A percentile compares a stretch with the other conserved stretches of the same genome.
Conservation (phyloP, 805 yeast species). For the Saccharomycopsis guyanensis region DNA sequence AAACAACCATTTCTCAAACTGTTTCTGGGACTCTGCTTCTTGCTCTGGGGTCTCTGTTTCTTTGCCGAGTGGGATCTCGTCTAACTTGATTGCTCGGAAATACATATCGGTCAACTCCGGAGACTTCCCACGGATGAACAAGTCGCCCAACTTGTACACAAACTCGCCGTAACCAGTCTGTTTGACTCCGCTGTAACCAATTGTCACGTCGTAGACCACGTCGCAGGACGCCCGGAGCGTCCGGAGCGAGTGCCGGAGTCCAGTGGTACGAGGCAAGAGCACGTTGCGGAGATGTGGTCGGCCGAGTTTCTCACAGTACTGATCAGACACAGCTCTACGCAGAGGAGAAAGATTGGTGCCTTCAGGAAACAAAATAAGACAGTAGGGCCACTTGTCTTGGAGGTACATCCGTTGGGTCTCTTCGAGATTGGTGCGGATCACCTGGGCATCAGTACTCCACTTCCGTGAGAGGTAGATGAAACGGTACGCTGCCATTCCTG, state of each 20-base stretch:
- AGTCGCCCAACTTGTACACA: constrained; percentile 53
- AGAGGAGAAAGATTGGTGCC: constrained; percentile 78
- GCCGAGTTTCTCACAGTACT: constrained; percentile 47
- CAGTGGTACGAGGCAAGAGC: constrained; percentile 77
- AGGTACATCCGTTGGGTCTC: neutral
- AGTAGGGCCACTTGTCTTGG: constrained; percentile 43
- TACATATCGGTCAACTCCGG: constrained; percentile 63
- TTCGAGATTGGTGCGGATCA: constrained; percentile 18
- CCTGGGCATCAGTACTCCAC: constrained; percentile 70
- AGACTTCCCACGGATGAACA: constrained; percentile 62
- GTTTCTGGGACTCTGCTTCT: constrained; percentile 30
- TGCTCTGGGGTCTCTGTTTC: constrained; percentile 40
- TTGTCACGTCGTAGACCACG: constrained; percentile 71
- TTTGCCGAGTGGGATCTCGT: constrained; percentile 57
- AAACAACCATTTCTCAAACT: constrained; percentile 70
- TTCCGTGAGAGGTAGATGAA: constrained; percentile 78
- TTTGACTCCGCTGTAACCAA: constrained; percentile 70
- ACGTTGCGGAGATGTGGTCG: constrained; percentile 50
- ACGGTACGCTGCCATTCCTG: constrained; percentile 72
- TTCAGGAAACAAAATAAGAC: constrained; percentile 82
- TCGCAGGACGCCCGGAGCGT: constrained; percentile 46
- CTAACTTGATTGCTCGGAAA: constrained; percentile 47
- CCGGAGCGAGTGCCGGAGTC: constrained; percentile 59
- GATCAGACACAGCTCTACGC: constrained; percentile 51
- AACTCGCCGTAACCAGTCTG: constrained; percentile 69